A percentile compares a stretch with the other conserved stretches of the same genome.
These are phyloP conservation scores for Psophocarpus tetragonolobus DNA, from an alignment of 306 rosid genomes.

Conservation along the genomic window DNA sequence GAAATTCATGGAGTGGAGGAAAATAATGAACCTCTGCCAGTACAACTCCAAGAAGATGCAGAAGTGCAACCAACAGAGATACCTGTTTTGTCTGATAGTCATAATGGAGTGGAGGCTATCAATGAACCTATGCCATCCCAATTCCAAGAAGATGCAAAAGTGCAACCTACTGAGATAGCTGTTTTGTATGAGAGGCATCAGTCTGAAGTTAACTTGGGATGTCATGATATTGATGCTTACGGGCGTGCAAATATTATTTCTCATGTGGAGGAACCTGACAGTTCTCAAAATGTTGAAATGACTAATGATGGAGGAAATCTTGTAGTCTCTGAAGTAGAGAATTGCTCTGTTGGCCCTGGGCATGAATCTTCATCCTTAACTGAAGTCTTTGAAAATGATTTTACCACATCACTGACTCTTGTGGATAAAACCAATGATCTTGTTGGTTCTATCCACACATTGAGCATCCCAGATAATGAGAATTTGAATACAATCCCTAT, in stretches of 20 bases:
- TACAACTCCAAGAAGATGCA: conserved; percentile 45
- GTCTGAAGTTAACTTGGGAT: conserved; percentile 43
- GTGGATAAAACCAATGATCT: conserved; percentile 49
- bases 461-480: conserved; percentile 46
- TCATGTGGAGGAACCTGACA: conserved; percentile 33
- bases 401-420: conserved; percentile 31
- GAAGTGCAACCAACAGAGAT: conserved; percentile 49
- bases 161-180: conserved; percentile 42
- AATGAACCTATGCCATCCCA: conserved; percentile 26
- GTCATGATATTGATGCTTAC: conserved; percentile 43
- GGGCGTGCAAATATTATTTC: conserved; percentile 29
- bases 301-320: conserved; percentile 45
- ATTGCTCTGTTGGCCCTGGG: conserved; percentile 43
- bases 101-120: too few species aligned
- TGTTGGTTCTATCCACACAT: conserved; percentile 46
- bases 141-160: conserved; percentile 51
- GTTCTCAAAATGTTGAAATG: conserved; percentile 49
- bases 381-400: conserved; percentile 41
- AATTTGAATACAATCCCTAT: conserved; percentile 48
- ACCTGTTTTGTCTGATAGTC: conserved; percentile 38
- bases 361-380: conserved; percentile 42
- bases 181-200: conserved; percentile 36
- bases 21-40: conserved; percentile 37
- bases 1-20: conserved; percentile 44
- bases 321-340: conserved; percentile 47